These are phyloP conservation scores for Yarrowia alimentaria DNA, from an alignment of 805 yeast species.

Conservation along the genomic window DNA sequence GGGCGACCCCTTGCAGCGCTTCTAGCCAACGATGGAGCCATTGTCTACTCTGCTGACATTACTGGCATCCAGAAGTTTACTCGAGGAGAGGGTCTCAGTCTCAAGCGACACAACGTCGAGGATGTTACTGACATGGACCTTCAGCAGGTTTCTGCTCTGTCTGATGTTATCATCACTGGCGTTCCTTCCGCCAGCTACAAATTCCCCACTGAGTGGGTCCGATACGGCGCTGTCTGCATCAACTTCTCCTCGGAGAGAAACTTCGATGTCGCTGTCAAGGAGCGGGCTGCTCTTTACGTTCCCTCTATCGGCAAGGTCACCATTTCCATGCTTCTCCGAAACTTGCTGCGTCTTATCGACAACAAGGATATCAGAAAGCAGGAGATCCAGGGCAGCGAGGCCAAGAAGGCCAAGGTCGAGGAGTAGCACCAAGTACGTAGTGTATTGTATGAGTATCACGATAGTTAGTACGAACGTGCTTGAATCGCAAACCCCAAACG, in stretches of 20 bases:
- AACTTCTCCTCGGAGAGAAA: slow-evolving; percentile 89
- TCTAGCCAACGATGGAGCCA: slow-evolving; percentile 96
- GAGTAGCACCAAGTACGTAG: not conserved
- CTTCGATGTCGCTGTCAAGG: slow-evolving; percentile 74
- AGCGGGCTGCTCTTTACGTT: slow-evolving; percentile 84
- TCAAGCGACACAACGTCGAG: slow-evolving; percentile 77
- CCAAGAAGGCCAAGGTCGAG: slow-evolving; percentile 20
- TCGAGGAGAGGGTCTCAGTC: slow-evolving; percentile 84
- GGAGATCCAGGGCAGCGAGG: slow-evolving; percentile 21
- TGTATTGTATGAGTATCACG: too few relatives aligned
- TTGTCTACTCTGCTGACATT: slow-evolving; percentile 87
- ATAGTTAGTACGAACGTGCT: too few relatives aligned
- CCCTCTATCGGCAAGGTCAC: slow-evolving; percentile 97
- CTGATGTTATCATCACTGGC: slow-evolving; percentile 95
- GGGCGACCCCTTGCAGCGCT: slow-evolving; percentile 96
- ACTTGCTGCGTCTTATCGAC: slow-evolving; percentile 74
- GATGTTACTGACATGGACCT: slow-evolving; percentile 42
- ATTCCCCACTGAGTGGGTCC: slow-evolving; percentile 76
- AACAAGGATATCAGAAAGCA: slow-evolving; percentile 47
- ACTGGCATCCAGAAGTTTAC: slow-evolving; percentile 87
- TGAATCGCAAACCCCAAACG: too few relatives aligned
- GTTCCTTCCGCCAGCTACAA: slow-evolving; percentile 83
- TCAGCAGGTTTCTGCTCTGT: slow-evolving; percentile 45
- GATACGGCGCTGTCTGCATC: slow-evolving; percentile 85
- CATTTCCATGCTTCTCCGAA: slow-evolving; percentile 88